Conservation (phyloP, 352 stramenopile genomes). For the Phytopythium cucurbitacearum region DNA sequence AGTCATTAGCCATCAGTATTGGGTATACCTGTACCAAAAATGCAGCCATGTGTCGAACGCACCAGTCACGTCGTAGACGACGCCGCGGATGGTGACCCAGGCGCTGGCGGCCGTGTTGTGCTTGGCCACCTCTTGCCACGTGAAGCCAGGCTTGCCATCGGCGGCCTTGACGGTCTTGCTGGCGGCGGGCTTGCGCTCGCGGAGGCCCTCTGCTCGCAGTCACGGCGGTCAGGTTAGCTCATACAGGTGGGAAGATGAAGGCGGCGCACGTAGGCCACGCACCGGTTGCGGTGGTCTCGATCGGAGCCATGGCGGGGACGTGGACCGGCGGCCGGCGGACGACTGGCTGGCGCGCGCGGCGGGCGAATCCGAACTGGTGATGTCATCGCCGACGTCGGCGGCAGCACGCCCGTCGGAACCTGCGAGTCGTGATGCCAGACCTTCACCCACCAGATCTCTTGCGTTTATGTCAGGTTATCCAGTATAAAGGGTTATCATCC, state of each 20-base stretch:
- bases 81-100: conserved; percentile 94
- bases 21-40: conserved; percentile 3
- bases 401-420: conserved; percentile 2
- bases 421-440: no score
- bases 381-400: conserved; percentile 12
- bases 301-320: conserved; percentile 22
- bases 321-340: not conserved
- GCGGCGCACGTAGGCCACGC: not conserved
- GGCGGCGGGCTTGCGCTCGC: conserved; percentile 49
- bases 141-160: conserved; percentile 50
- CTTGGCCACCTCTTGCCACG: conserved; percentile 94
- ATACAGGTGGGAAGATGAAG: not conserved
- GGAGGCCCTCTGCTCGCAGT: conserved; percentile 26
- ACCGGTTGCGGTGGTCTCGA: conserved; percentile 24
- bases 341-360: not conserved
- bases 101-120: conserved; percentile 94
- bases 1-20: conserved; percentile 5
- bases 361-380: conserved; percentile 29
- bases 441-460: no score
- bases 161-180: conserved; percentile 3
- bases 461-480: not conserved
- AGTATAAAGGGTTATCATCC: not conserved
- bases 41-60: conserved; percentile 5
- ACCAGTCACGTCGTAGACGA: conserved; percentile 94
- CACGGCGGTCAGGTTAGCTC: not conserved